Conservation (phyloP, 2,329 filamentous ascomycete genomes). For the Raffaelea arxii region DNA sequence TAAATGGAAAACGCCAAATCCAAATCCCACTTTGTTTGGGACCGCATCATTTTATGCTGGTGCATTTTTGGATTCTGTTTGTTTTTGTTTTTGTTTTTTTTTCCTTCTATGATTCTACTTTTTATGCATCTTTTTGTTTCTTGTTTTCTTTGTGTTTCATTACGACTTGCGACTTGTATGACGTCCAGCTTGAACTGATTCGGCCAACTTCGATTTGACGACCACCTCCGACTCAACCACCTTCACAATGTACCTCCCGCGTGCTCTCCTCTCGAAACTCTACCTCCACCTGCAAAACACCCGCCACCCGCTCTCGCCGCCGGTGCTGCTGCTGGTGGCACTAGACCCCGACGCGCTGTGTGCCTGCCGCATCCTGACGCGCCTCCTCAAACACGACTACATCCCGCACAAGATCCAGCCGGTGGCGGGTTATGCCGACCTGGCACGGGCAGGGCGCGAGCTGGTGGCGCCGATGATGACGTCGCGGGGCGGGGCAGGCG, state of each 20-base stretch:
- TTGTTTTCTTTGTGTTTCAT: not conserved
- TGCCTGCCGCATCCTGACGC: constrained; percentile 86
- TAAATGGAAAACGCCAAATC: too few relatives aligned
- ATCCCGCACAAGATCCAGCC: constrained; percentile 97
- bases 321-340: constrained; percentile 82
- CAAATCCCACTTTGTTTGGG: not conserved
- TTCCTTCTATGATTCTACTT: too few relatives aligned
- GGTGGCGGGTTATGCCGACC: constrained; percentile 83
- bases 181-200: too few relatives aligned
- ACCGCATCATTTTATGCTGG: not conserved
- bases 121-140: not conserved
- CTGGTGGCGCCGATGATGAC: constrained; percentile 81
- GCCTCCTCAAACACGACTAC: constrained; percentile 92
- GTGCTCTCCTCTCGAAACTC: constrained; percentile 77
- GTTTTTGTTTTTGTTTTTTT: not conserved
- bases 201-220: constrained; percentile 20
- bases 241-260: constrained; percentile 79
- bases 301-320: constrained; percentile 81
- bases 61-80: not conserved
- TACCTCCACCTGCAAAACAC: constrained; percentile 82
- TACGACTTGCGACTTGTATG: too few relatives aligned
- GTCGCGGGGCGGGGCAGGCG: constrained; percentile 72
- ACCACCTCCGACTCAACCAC: constrained; percentile 7
- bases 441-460: constrained; percentile 68
- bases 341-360: constrained; percentile 94